Base-by-base conservation (phyloP, 352 stramenopile genomes). In the Phytophthora tubulina region DNA sequence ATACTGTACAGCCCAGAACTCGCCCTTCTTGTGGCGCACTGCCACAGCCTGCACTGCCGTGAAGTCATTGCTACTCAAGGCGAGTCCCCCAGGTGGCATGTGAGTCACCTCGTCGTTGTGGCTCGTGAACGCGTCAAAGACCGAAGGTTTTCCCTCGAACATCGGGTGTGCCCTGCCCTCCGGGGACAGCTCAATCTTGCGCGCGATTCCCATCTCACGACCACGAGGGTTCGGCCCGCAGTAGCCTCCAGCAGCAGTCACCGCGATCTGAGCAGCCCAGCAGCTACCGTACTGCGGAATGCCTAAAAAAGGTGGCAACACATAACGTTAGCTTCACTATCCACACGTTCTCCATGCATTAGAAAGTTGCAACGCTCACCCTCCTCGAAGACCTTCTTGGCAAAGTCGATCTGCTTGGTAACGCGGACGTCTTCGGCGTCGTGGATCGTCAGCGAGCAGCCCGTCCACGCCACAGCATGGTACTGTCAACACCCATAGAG, bases 1-100 rank as follows among this genome's bases (percentile, higher is more conserved):
- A 61, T 95, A 95, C 57, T 95, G 88, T n/a, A 95, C 79, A 46
- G 70, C 84, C 88, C 88, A 95, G 51, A 95, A 95, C 17, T 95
- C 86, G 42, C 88, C 88, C 70, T 92, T 92, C 50, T 90, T 76
- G 75, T 95, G 67, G 30, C 82, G 80, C 52, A 95, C 76, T n/a
- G 82, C 85, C 14, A 92, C 86, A 39, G 85, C 84, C 63, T 95
- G 88, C 17, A 94, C 82, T 21, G 76, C 67, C 33, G 86, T 94
- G 75, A 92, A 92, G 59, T 83, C 73, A 67, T 91, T 95, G 30
- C 80, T 74, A 7, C 82, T 75, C 21, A 95, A 79, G 14, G 73
- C 39, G 14, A 95, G 73, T n/a, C 82, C 80, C 31, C 86, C 84
- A 17, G 80, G 74, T 17, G 76, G 79, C 63, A 94, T 81, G 78